Evolutionary conservation across 805 yeast genomes (phyloP).

Genomic region (Yamadazyma phyllophila): DNA sequence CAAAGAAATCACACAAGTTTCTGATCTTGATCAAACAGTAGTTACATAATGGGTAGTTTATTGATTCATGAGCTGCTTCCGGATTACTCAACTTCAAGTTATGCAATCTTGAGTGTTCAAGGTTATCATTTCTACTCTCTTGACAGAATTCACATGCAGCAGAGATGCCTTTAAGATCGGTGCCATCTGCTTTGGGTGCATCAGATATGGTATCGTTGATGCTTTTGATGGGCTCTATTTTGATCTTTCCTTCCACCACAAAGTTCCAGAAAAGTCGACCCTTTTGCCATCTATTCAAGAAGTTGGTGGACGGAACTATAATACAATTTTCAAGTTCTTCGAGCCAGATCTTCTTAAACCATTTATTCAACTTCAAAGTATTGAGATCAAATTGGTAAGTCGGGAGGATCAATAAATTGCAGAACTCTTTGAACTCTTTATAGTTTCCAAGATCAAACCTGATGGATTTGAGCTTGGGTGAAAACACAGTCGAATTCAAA

Average conservation of each 20-base stretch:
- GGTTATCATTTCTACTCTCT: slow-evolving; percentile 64
- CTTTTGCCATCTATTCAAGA: slow-evolving; percentile 42
- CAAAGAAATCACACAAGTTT: slow-evolving; percentile 78
- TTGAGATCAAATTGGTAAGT: slow-evolving; percentile 36
- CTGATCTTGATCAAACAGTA: slow-evolving; percentile 78
- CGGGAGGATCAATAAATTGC: slow-evolving; percentile 31
- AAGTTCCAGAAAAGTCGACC: slow-evolving; percentile 55
- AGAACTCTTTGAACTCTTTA: slow-evolving; percentile 44
- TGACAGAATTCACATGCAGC: slow-evolving; percentile 84
- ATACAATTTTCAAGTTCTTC: slow-evolving; percentile 70
- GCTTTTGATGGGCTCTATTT: slow-evolving; percentile 84
- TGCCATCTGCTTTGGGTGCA: neutral
- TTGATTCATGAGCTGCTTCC: slow-evolving; percentile 24
- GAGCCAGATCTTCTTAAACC: slow-evolving; percentile 59
- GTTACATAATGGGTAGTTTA: slow-evolving; percentile 70
- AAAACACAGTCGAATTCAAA: slow-evolving; percentile 24
- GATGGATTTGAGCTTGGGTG: slow-evolving; percentile 35
- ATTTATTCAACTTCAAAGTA: slow-evolving; percentile 49
- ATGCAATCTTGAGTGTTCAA: slow-evolving; percentile 78
- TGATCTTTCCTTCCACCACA: slow-evolving; percentile 75
- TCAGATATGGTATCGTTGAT: slow-evolving; percentile 64
- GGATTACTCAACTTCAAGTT: slow-evolving; percentile 51
- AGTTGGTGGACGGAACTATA: slow-evolving; percentile 34
- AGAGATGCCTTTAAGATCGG: slow-evolving; percentile 64
- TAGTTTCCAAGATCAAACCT: slow-evolving; percentile 47